Conservation (phyloP, 2,329 filamentous ascomycete genomes). For the Ascochyta koolunga region DNA sequence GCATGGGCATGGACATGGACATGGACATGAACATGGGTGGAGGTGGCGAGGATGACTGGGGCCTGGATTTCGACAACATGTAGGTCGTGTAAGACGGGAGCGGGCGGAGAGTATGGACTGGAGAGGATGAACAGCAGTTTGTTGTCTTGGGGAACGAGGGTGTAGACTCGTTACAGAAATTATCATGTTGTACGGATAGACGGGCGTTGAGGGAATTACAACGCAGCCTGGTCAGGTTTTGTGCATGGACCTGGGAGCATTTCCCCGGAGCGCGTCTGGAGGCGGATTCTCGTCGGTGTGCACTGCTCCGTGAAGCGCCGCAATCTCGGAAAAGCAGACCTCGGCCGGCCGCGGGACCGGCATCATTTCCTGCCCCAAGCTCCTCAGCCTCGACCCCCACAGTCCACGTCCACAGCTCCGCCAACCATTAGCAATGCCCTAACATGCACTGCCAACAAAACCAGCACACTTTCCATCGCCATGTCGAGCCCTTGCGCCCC, state of each 20-base stretch:
- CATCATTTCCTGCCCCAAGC: conserved; percentile 9
- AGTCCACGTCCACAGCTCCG: conserved; percentile 11
- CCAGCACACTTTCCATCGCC: neutral
- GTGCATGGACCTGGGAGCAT: neutral
- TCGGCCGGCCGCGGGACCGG: conserved; percentile 12
- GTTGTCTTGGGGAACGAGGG: neutral
- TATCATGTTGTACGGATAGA: neutral
- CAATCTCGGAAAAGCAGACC: conserved; percentile 2
- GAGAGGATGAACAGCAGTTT: neutral
- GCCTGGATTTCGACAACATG: conserved; percentile 51
- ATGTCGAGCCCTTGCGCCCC: conserved; percentile 6
- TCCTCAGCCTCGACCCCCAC: conserved; percentile 16
- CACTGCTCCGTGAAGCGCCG: conserved; percentile 3
- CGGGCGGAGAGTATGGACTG: too few species aligned
- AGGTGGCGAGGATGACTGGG: conserved; percentile 47
- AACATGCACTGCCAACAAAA: conserved; percentile 11
- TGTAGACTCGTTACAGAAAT: too few species aligned
- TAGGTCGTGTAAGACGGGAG: conserved; percentile 13
- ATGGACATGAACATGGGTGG: conserved; percentile 36
- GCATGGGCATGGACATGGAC: conserved; percentile 39
- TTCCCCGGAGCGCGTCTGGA: neutral
- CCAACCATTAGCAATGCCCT: neutral
- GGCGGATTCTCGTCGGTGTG: conserved; percentile 10
- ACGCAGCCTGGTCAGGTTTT: neutral
- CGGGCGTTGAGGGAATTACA: neutral